phyloP scores from a whole-genome alignment of 2,329 filamentous ascomycete species.

The Coniochaeta pulveracea region DNA sequence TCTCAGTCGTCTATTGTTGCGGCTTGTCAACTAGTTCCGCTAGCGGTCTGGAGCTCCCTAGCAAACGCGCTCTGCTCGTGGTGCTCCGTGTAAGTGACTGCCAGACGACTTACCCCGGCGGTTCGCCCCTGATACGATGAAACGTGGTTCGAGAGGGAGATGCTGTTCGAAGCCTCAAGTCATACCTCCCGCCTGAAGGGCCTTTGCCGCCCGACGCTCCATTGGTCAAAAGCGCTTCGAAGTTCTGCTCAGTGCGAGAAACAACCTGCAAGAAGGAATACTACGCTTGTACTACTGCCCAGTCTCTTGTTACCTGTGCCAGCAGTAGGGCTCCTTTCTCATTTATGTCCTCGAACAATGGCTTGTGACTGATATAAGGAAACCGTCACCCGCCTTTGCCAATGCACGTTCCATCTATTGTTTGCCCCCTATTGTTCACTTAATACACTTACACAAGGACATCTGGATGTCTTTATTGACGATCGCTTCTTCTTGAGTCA shows the following conservation, averaged over 20 bases:
- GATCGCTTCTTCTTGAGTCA: slow-evolving; percentile 1
- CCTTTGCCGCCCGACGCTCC: slow-evolving; percentile 13
- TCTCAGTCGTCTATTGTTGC: too few relatives aligned
- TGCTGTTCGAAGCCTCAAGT: slow-evolving; percentile 2
- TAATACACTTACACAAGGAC: slow-evolving; percentile 2
- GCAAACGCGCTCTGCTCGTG: too few relatives aligned
- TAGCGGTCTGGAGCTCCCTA: too few relatives aligned
- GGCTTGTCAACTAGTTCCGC: too few relatives aligned
- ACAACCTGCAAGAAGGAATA: neutral
- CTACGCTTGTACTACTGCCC: too few relatives aligned
- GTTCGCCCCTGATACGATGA: neutral
- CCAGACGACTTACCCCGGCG: neutral
- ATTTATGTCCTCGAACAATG: neutral
- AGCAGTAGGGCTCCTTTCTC: neutral
- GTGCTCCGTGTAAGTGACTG: too few relatives aligned
- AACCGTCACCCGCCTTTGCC: neutral
- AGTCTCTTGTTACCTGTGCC: slow-evolving; percentile 1
- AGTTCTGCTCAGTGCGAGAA: slow-evolving; percentile 11
- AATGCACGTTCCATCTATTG: neutral
- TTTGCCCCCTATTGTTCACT: slow-evolving; percentile 1
- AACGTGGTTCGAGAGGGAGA: slow-evolving; percentile 4
- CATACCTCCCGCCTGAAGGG: slow-evolving; percentile 3
- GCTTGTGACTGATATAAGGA: neutral
- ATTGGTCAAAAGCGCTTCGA: slow-evolving; percentile 15
- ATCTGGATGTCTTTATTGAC: neutral